Base-by-base conservation (phyloP, 768 basidiomycete genomes). In the Sporobolomyces pararoseus region DNA sequence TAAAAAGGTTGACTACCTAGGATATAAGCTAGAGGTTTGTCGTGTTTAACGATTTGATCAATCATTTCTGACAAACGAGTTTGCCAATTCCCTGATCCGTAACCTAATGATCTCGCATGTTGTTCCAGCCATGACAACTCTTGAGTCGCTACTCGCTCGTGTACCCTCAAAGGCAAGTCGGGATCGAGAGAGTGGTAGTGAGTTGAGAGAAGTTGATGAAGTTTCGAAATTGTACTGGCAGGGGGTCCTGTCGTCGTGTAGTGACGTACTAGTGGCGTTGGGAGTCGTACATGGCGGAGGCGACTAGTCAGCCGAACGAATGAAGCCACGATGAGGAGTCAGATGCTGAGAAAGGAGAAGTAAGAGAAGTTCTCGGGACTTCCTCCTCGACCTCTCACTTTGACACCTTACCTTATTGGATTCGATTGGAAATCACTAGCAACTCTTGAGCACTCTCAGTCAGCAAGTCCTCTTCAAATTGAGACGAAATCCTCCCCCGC, bases 1-100 rank as follows among this genome's bases (percentile, higher is more conserved):
- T 92, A 91, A 79, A 98, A 96, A 0, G 91, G 90, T 76, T 90
- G 88, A 35, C 85, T 87, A n/a, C 89, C 91, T 84, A 75, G 53
- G 31, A 75, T 60, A 50, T 75, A 75, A 0, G 74, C 74, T 13
- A 72, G 59, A 1, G 74, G 74, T 46, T 72, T 75, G 52, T 72
- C n/a, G 5, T 42, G 27, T 25, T 66, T n/a, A n/a, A 75, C 63
- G 14, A 72, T 54, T 19, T 63, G 32, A 34, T 31, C 4, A n/a
- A 75, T 68, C 57, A 54, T 35, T 9, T 31, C 0, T 12, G 51
- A 47, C 21, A 68, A 31, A 2, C 23, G 10, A 14, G 27, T 25
- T 34, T 63, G 3, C 61, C 55, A 68, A 34, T 25, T 52, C 39
- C 62, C 63, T 4, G 29, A 34, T 25, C 17, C 35, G 16, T 12